These are phyloP conservation scores for Mikania micrantha DNA, from an alignment of 129 eudicot genomes.

Conservation along the genomic window DNA sequence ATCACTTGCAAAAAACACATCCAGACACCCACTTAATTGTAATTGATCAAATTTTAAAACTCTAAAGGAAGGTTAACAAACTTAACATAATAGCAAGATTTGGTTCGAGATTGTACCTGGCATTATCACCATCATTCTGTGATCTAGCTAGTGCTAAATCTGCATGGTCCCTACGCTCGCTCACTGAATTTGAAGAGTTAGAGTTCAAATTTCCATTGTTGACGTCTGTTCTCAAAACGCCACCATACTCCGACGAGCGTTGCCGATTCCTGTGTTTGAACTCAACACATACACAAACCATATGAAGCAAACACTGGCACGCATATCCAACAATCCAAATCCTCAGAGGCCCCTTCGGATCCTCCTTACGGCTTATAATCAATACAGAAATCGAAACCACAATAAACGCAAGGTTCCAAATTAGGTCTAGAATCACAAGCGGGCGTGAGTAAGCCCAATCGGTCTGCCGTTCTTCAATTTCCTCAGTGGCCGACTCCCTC, in stretches of 20 bases:
- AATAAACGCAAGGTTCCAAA: slow-evolving; percentile 61
- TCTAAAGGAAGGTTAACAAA: not conserved
- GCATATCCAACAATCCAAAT: slow-evolving; percentile 66
- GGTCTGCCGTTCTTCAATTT: slow-evolving; percentile 65
- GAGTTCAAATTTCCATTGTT: slow-evolving; percentile 15
- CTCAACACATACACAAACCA: slow-evolving; percentile 67
- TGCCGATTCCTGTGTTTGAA: slow-evolving; percentile 38
- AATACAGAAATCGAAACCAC: slow-evolving; percentile 40
- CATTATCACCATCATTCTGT: slow-evolving; percentile 39
- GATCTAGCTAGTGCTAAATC: slow-evolving; percentile 20
- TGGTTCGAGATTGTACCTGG: slow-evolving; percentile 31
- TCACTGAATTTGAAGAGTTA: slow-evolving; percentile 36
- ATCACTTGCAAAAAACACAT: not conserved
- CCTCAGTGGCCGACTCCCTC: slow-evolving; percentile 66
- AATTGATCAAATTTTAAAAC: not conserved
- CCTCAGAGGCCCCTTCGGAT: slow-evolving; percentile 50
- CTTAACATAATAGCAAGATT: not conserved
- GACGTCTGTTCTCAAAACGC: slow-evolving; percentile 17
- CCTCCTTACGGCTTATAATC: slow-evolving; percentile 41
- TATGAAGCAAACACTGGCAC: slow-evolving; percentile 65
- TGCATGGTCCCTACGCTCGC: slow-evolving; percentile 36
- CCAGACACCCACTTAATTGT: not conserved
- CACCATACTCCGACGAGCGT: slow-evolving; percentile 17
- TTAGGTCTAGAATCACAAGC: slow-evolving; percentile 52
- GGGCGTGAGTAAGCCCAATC: slow-evolving; percentile 84